phyloP scores from a whole-genome alignment of 345 rosid species.

The Schrenkiella parvula region DNA sequence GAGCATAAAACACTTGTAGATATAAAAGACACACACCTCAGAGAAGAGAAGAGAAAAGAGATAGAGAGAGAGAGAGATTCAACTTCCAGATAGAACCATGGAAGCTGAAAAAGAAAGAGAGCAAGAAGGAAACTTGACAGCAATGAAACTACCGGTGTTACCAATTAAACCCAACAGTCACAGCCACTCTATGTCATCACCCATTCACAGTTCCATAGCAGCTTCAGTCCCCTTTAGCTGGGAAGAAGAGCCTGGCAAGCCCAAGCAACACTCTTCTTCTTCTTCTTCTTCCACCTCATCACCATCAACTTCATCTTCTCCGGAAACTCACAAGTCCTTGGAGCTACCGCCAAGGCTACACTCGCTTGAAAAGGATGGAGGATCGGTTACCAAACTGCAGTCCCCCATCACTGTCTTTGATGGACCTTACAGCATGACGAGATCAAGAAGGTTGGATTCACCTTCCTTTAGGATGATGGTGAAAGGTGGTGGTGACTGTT shows the following conservation, averaged over 20 bases:
- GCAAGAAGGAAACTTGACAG: constrained; percentile 25
- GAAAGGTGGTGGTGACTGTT: constrained; percentile 23
- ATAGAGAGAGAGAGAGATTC: not conserved
- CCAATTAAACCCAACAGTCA: constrained; percentile 20
- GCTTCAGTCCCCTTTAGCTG: constrained; percentile 82
- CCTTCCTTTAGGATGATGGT: constrained; percentile 34
- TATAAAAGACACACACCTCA: constrained; percentile 11
- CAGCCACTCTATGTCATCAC: constrained; percentile 51
- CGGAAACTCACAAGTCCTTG: constrained; percentile 41
- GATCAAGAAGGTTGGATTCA: constrained; percentile 36
- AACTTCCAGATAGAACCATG: constrained; percentile 34
- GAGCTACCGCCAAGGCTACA: constrained; percentile 62
- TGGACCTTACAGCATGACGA: constrained; percentile 29
- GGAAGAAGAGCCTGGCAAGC: constrained; percentile 92
- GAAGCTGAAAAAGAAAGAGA: constrained; percentile 32
- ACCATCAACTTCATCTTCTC: constrained; percentile 21
- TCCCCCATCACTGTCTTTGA: constrained; percentile 50
- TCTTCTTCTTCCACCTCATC: constrained; percentile 4
- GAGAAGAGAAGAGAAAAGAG: not conserved
- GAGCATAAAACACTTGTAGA: constrained; percentile 13
- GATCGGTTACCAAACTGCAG: constrained; percentile 33
- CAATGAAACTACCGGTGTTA: constrained; percentile 42
- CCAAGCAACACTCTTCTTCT: constrained; percentile 41
- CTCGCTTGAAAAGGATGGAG: constrained; percentile 34
- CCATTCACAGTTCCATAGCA: constrained; percentile 41